These are phyloP conservation scores for Agrostemma githago DNA, from an alignment of 148 eudicot species.

Conservation along the genomic window DNA sequence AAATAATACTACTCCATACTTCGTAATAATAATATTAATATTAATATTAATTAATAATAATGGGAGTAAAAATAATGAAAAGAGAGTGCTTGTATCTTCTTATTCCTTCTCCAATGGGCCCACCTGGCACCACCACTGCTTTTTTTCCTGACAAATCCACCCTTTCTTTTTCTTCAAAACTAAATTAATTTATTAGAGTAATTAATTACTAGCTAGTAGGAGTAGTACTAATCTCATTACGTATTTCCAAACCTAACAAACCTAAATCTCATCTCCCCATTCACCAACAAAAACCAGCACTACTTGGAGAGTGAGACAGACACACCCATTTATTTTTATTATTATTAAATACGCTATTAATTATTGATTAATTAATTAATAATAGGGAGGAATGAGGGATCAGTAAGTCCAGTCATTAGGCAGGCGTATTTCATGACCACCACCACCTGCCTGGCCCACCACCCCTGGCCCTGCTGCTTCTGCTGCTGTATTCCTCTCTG, in stretches of 20 bases:
- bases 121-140: background rate
- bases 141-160: background rate
- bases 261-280: slow-evolving; percentile 12
- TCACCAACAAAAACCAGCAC: slow-evolving; percentile 19
- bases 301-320: slow-evolving; percentile 15
- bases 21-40: too few relatives aligned
- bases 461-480: slow-evolving; percentile 10
- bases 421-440: slow-evolving; percentile 27
- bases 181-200: background rate
- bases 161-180: background rate
- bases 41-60: too few relatives aligned
- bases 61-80: background rate
- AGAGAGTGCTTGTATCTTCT: slow-evolving; percentile 1
- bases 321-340: background rate
- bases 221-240: background rate
- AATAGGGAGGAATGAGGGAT: background rate
- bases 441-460: slow-evolving; percentile 15
- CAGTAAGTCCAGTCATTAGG: slow-evolving; percentile 36
- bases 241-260: slow-evolving; percentile 19
- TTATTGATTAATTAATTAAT: too few relatives aligned
- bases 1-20: too few relatives aligned
- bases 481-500: slow-evolving; percentile 6
- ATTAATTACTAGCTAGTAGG: too few relatives aligned
- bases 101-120: slow-evolving; percentile 20
- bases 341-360: background rate